These are phyloP conservation scores for Infundibulicybe gibba DNA, from an alignment of 768 basidiomycete species.

Conservation along the genomic window DNA sequence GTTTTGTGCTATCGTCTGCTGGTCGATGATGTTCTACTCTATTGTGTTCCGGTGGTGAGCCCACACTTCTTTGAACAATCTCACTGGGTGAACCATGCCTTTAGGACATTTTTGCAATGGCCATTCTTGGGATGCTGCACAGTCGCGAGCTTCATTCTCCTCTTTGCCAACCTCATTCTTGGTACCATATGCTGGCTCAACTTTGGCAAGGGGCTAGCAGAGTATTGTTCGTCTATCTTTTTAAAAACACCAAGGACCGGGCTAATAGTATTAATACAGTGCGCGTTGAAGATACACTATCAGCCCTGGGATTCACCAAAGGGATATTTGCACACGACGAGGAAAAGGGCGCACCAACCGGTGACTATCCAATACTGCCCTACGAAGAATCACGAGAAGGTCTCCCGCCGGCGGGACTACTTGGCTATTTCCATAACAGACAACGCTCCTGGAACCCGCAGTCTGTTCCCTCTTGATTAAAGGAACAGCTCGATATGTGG, in stretches of 20 bases:
- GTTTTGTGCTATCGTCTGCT: slow-evolving; percentile 29
- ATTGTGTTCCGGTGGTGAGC: slow-evolving; percentile 39
- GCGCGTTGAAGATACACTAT: slow-evolving; percentile 33
- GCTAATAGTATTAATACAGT: slow-evolving; percentile 21
- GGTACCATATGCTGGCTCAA: slow-evolving; percentile 47
- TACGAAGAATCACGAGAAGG: no score
- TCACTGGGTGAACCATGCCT: slow-evolving; percentile 9
- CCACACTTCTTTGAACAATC: slow-evolving; percentile 1
- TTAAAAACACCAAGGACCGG: not conserved
- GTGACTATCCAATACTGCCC: no score
- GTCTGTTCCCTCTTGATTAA: no score
- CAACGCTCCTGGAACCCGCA: no score
- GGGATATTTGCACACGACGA: slow-evolving; percentile 33
- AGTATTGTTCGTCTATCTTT: slow-evolving; percentile 43
- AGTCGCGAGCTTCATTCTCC: slow-evolving; percentile 37
- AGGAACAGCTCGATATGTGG: no score
- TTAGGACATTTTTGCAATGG: slow-evolving; percentile 44
- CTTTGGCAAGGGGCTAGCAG: slow-evolving; percentile 50
- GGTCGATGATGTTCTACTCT: slow-evolving; percentile 45
- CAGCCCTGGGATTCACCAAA: slow-evolving; percentile 31
- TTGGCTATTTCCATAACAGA: no score
- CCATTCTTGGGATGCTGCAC: slow-evolving; percentile 47
- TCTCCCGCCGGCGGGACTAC: no score
- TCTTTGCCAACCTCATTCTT: slow-evolving; percentile 37
- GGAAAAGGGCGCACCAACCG: slow-evolving; percentile 6